Evolutionary conservation across 768 basidiomycete genomes (phyloP).

Genomic region (Neoboletus magnificus): DNA sequence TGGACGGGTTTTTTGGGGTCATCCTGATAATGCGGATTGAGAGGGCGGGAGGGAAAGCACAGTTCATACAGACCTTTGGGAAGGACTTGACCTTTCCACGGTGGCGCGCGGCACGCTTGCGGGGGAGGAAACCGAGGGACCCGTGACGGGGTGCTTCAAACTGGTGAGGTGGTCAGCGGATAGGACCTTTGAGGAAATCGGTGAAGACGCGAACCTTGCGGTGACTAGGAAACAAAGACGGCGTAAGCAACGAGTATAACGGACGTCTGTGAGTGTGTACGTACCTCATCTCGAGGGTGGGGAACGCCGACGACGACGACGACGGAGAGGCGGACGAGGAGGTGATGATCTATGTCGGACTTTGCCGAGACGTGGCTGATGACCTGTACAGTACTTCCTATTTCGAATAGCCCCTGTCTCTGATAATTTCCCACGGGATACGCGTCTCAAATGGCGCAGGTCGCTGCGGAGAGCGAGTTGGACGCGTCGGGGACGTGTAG

Average conservation of each 20-base stretch:
- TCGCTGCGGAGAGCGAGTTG: background rate
- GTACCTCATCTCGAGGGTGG: slow-evolving; percentile 59
- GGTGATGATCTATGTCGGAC: slow-evolving; percentile 14
- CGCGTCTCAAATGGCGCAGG: background rate
- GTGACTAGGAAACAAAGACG: slow-evolving; percentile 49
- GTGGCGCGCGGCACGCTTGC: slow-evolving; percentile 95
- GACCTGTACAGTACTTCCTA: slow-evolving; percentile 29
- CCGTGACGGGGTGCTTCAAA: slow-evolving; percentile 99
- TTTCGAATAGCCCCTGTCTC: slow-evolving; percentile 20
- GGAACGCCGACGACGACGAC: slow-evolving; percentile 19
- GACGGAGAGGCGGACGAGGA: background rate
- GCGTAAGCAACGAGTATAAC: background rate
- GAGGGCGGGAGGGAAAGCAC: background rate
- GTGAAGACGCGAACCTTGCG: slow-evolving; percentile 65
- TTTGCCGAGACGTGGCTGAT: slow-evolving; percentile 32
- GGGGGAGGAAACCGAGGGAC: slow-evolving; percentile 94
- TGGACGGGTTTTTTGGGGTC: slow-evolving; percentile 99
- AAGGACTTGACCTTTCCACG: slow-evolving; percentile 99
- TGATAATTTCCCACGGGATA: background rate
- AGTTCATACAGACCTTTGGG: slow-evolving; percentile 71
- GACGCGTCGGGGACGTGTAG: slow-evolving; percentile 15
- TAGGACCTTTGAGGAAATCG: background rate
- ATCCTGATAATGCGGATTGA: slow-evolving; percentile 56
- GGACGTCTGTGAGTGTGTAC: slow-evolving; percentile 14
- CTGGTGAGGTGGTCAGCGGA: slow-evolving; percentile 42